Conservation (phyloP, 345 rosid species). For the Camelina hispida region DNA sequence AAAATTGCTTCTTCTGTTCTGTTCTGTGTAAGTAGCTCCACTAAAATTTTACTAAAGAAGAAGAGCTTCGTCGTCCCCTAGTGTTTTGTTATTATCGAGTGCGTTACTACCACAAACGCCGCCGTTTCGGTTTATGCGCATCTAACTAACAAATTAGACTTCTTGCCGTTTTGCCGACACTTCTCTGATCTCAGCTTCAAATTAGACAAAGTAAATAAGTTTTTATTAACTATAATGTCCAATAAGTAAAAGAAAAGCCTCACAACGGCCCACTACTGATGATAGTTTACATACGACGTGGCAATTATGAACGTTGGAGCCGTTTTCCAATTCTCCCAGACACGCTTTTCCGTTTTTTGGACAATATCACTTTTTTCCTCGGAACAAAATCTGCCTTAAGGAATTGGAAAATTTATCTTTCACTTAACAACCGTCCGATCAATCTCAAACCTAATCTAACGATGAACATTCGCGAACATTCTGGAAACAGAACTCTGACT, state of each 20-base stretch:
- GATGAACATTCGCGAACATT: not conserved
- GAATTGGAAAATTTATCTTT: not conserved
- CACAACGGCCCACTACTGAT: not conserved
- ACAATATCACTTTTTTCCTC: not conserved
- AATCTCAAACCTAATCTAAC: not conserved
- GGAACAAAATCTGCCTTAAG: not conserved
- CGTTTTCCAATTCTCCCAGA: not conserved
- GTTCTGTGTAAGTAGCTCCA: constrained; percentile 13
- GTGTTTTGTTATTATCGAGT: not conserved
- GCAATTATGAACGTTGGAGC: not conserved
- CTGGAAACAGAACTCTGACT: not conserved
- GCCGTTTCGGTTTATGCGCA: not conserved
- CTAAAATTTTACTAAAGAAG: not conserved
- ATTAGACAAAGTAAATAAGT: no score
- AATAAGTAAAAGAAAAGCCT: no score
- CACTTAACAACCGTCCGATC: not conserved
- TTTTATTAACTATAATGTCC: no score
- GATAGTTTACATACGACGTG: not conserved
- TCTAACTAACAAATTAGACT: constrained; percentile 18
- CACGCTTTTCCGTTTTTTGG: not conserved
- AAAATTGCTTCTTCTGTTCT: constrained; percentile 21
- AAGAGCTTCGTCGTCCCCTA: constrained; percentile 17
- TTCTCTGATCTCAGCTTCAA: not conserved
- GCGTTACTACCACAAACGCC: constrained; percentile 4
- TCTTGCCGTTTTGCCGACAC: constrained; percentile 38